Evolutionary conservation across 345 rosid species (phyloP), one percentile per base, ranked within the genome.

Genomic region (Salix brachista): DNA sequence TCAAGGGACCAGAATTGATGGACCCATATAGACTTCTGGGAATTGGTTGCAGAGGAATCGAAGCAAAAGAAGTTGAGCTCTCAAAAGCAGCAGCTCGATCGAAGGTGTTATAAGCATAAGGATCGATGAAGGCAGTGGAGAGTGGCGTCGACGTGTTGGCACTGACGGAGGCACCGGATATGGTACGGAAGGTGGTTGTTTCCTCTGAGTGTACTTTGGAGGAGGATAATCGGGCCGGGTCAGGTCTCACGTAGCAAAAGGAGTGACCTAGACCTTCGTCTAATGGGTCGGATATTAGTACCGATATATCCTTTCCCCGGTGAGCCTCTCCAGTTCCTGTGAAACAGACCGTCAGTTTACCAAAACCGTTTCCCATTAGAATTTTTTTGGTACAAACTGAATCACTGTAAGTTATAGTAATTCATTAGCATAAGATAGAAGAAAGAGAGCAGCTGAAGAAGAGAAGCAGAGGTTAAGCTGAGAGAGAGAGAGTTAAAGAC

Each of bases 191-290:
- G 62, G 96, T 91, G 42, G 97, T 91, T 62, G 94, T 75, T 54
- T 90, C 95, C 26, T 89, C 92, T 2, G 99, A 93, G 83, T 95
- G 91, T 80, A 93, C 96, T 78, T 93, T 90, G 8, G 99, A 96
- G 8, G 91, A 91, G 0, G 96, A 90, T 2, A 89, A n/a, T 0
- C 91, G 84, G 2, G 86, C 74, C 69, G 89, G 89, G 80, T 91
- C 98, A 30, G 99, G 98, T 18, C 98, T 82, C 0, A 96, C 94
- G 74, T 96, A 96, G 84, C 97, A 92, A 85, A 96, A 96, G 30
- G 99, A 89, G 87, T 94, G 99, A 2, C 99, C 99, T 6, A 96
- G 81, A 1, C 96, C 97, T 68, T 93, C 98, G 48, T 95, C 97
- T 3, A 91, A 86, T 4, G 92, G 94, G 77, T 89, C 91, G 26